Evolutionary conservation across 345 rosid species (phyloP).

Genomic region (Atalantia buxifolia): DNA sequence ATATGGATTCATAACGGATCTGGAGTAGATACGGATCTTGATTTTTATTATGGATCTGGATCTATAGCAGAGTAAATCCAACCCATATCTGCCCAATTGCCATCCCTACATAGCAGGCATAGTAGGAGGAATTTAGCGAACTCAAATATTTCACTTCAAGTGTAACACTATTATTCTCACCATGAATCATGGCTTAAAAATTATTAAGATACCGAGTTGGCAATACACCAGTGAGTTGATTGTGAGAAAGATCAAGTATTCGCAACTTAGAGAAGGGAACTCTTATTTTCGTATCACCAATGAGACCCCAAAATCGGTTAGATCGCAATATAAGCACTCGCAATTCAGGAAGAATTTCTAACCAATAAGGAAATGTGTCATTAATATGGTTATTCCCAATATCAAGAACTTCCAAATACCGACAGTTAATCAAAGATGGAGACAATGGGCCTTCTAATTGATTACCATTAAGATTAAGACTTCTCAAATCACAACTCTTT

Average conservation of each 20-base stretch:
- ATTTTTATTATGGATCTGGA: too few relatives aligned
- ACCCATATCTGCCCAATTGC: too few relatives aligned
- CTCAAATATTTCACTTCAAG: background rate
- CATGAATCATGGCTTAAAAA: background rate
- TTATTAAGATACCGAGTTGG: background rate
- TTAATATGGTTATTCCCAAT: background rate
- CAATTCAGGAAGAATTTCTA: constrained; percentile 13
- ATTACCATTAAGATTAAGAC: too few relatives aligned
- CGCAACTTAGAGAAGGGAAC: background rate
- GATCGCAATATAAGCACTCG: constrained; percentile 11
- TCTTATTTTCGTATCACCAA: background rate
- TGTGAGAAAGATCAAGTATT: background rate
- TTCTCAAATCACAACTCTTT: too few relatives aligned
- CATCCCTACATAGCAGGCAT: too few relatives aligned
- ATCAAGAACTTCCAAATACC: too few relatives aligned
- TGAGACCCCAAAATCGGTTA: constrained; percentile 15
- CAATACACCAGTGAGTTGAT: background rate
- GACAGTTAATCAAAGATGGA: too few relatives aligned
- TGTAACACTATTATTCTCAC: background rate
- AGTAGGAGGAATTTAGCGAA: background rate
- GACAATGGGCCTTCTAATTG: too few relatives aligned
- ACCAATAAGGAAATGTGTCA: constrained; percentile 23
- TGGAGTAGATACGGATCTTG: too few relatives aligned
- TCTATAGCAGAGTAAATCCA: too few relatives aligned
- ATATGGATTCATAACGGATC: too few relatives aligned